These are phyloP conservation scores for Neopestalotiopsis sp. DNA, from an alignment of 2,329 filamentous ascomycete species.

Conservation along the genomic window DNA sequence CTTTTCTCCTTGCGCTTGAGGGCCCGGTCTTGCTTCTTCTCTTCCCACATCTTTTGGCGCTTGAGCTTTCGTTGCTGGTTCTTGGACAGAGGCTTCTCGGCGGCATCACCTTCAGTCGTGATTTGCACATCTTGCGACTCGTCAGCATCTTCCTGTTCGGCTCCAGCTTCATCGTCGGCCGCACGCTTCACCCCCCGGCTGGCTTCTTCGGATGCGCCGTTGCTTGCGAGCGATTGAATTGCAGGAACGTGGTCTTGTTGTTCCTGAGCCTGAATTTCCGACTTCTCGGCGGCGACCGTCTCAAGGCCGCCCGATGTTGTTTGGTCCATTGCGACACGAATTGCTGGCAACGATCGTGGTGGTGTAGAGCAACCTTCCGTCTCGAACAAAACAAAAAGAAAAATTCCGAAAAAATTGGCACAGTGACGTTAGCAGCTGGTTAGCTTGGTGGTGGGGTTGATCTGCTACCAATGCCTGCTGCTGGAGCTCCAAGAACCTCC, in stretches of 20 bases:
- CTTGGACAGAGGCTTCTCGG: conserved; percentile 69
- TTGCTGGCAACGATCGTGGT: not conserved
- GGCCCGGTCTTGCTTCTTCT: conserved; percentile 57
- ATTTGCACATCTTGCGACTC: conserved; percentile 71
- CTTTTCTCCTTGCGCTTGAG: conserved; percentile 64
- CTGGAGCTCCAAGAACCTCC: not conserved
- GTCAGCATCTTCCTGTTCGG: conserved; percentile 57
- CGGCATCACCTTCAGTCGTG: conserved; percentile 12
- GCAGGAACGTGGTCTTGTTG: conserved; percentile 22
- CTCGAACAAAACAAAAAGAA: not conserved
- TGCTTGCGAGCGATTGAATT: conserved; percentile 7
- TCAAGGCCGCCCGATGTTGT: conserved; percentile 19
- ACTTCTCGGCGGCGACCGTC: conserved; percentile 19
- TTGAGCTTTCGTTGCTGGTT: conserved; percentile 83
- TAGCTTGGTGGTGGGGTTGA: conserved; percentile 17
- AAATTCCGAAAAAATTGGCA: conserved; percentile 6
- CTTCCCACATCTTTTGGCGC: conserved; percentile 77
- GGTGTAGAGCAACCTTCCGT: not conserved
- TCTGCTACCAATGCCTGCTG: not conserved
- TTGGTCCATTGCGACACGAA: conserved; percentile 8
- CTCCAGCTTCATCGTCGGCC: conserved; percentile 56
- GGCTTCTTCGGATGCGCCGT: conserved; percentile 7
- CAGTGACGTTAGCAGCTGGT: not conserved
- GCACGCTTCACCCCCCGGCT: conserved; percentile 34
- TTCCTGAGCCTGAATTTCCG: conserved; percentile 21